phyloP scores from a whole-genome alignment of 2,329 filamentous ascomycete species.

The Teratosphaeria gauchensis region DNA sequence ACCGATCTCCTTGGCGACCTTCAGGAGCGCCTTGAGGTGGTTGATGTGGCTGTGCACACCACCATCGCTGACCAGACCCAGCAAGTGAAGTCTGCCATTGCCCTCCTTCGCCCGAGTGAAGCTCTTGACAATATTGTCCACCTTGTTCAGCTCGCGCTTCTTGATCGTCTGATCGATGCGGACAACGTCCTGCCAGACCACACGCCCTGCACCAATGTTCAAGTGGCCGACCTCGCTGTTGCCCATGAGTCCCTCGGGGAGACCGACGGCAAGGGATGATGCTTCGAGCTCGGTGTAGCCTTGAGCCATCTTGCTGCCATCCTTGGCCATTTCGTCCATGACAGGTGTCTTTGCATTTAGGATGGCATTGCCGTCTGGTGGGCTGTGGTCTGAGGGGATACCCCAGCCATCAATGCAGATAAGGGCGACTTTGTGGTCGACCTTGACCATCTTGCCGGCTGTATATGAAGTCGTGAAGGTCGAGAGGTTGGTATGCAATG shows the following conservation, averaged over 20 bases:
- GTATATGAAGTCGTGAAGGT: neutral
- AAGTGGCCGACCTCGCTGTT: constrained; percentile 98
- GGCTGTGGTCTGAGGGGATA: constrained; percentile 68
- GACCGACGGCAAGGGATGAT: constrained; percentile 87
- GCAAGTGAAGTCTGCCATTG: constrained; percentile 85
- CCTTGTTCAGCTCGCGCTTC: constrained; percentile 67
- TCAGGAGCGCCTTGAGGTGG: constrained; percentile 78
- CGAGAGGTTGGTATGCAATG: neutral
- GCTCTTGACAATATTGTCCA: constrained; percentile 65
- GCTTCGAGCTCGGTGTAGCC: constrained; percentile 91
- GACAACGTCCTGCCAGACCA: constrained; percentile 90
- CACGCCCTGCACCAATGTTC: constrained; percentile 94
- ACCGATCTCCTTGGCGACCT: constrained; percentile 78
- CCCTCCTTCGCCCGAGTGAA: constrained; percentile 74
- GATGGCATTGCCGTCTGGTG: constrained; percentile 88
- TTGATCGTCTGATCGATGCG: constrained; percentile 91
- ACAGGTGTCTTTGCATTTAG: constrained; percentile 82
- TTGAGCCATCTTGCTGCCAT: constrained; percentile 61
- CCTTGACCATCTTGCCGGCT: constrained; percentile 46
- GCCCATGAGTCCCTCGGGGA: constrained; percentile 95
- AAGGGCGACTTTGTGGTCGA: constrained; percentile 60
- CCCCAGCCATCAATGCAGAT: constrained; percentile 99
- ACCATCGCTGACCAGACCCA: constrained; percentile 86
- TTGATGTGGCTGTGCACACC: constrained; percentile 95
- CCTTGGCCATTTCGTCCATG: constrained; percentile 74